These are phyloP conservation scores for Trichophyton schoenleinii DNA, from an alignment of 2,329 filamentous ascomycete species.

Conservation along the genomic window DNA sequence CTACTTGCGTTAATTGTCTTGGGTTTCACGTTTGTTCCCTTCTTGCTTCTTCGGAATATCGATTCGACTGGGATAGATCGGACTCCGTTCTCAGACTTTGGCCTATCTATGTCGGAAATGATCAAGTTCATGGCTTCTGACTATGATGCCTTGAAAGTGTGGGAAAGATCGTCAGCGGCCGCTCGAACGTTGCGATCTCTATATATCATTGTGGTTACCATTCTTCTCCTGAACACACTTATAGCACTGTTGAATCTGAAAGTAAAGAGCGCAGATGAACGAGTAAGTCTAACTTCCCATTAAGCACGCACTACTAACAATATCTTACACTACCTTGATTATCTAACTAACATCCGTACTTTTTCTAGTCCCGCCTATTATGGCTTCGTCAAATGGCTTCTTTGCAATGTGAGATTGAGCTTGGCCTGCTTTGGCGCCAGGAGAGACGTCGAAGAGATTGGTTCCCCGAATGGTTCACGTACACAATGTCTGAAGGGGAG, in stretches of 20 bases:
- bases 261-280: constrained; percentile 1
- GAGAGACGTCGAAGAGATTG: neutral
- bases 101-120: neutral
- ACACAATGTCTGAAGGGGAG: neutral
- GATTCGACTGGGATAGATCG: neutral
- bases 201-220: neutral
- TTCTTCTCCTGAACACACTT: neutral
- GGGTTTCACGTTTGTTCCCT: neutral
- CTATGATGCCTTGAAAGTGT: neutral
- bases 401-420: neutral
- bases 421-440: neutral
- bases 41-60: neutral
- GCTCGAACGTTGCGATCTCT: neutral
- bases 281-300: neutral
- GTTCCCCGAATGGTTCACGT: constrained; percentile 1
- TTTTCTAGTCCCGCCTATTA: neutral
- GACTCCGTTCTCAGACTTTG: neutral
- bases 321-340: neutral
- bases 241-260: constrained; percentile 1
- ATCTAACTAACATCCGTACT: neutral
- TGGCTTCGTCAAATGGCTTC: constrained; percentile 3
- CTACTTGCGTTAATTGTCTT: neutral
- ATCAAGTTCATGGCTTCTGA: neutral
- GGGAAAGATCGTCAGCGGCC: neutral
- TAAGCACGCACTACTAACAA: neutral